Evolutionary conservation across 78 protist species (phyloP).

Genomic region (Planoprotostelium fungivorum): DNA sequence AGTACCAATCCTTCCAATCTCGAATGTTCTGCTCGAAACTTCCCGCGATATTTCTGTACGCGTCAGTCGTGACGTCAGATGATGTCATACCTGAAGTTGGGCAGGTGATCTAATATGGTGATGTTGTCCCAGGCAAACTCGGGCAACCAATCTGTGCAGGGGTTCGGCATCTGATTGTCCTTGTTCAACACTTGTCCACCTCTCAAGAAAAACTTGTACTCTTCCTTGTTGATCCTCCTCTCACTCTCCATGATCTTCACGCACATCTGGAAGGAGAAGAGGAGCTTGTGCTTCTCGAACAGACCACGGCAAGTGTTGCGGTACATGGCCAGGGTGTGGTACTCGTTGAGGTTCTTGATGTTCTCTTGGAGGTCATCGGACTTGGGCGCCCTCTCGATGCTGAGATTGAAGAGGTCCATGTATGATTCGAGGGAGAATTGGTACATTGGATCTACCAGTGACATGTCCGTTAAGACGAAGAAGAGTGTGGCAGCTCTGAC

Average conservation of each 20-base stretch:
- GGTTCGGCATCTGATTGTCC: constrained; percentile 45
- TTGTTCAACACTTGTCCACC: constrained; percentile 71
- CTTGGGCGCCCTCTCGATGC: constrained; percentile 18
- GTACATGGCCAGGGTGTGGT: constrained; percentile 68
- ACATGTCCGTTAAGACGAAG: constrained; percentile 79
- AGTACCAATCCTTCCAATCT: constrained; percentile 85
- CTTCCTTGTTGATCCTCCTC: constrained; percentile 40
- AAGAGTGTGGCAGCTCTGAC: constrained; percentile 69
- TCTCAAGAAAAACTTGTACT: constrained; percentile 68
- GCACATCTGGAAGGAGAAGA: constrained; percentile 73
- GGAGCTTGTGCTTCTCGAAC: constrained; percentile 80
- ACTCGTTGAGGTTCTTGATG: constrained; percentile 27
- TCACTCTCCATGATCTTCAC: constrained; percentile 44
- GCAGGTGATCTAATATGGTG: constrained; percentile 52
- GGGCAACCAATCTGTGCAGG: constrained; percentile 69
- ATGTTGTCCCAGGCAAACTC: constrained; percentile 82
- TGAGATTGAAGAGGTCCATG: constrained; percentile 41
- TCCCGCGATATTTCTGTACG: constrained; percentile 39
- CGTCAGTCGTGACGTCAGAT: constrained; percentile 10
- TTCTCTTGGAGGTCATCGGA: constrained; percentile 43
- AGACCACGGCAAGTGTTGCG: constrained; percentile 83
- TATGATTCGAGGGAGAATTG: constrained; percentile 89
- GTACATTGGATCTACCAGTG: constrained; percentile 91
- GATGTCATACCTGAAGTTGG: background rate
- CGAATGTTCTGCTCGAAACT: constrained; percentile 49